Conservation (phyloP, 805 yeast species). For the Saturnispora diversa region DNA sequence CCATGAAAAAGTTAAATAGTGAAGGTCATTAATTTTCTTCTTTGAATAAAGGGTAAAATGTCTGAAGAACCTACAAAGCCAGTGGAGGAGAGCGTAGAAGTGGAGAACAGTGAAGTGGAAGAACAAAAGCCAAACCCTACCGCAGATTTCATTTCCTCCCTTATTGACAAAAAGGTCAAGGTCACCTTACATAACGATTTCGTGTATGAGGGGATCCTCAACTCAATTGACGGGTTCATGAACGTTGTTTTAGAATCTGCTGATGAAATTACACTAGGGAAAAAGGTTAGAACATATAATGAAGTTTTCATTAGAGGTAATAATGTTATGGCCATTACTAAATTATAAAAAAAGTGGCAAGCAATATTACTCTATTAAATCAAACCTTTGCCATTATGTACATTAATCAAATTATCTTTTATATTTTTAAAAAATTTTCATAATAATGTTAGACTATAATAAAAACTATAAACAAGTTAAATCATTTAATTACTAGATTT, state of each 20-base stretch:
- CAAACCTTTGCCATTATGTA: no score
- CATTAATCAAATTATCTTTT: no score
- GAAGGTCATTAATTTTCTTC: no score
- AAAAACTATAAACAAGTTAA: slow-evolving; percentile 7
- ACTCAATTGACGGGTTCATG: slow-evolving; percentile 95
- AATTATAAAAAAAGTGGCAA: no score
- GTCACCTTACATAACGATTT: slow-evolving; percentile 85
- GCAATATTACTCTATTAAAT: no score
- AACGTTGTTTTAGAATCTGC: slow-evolving; percentile 81
- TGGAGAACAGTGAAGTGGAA: no score
- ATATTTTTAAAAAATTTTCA: neutral
- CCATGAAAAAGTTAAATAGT: no score
- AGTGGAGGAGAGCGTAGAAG: neutral
- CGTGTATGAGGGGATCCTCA: slow-evolving; percentile 56
- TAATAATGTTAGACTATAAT: slow-evolving; percentile 1
- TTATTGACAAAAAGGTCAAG: slow-evolving; percentile 70
- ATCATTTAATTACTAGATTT: neutral
- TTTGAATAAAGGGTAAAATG: no score
- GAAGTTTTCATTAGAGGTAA: slow-evolving; percentile 86
- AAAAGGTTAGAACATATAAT: slow-evolving; percentile 46
- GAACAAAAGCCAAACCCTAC: slow-evolving; percentile 6
- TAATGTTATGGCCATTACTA: slow-evolving; percentile 50
- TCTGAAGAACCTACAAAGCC: neutral
- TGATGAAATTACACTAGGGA: slow-evolving; percentile 50
- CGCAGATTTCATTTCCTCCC: slow-evolving; percentile 56